phyloP scores from a whole-genome alignment of 352 stramenopile genomes.

The Peronosclerospora sorghi region DNA sequence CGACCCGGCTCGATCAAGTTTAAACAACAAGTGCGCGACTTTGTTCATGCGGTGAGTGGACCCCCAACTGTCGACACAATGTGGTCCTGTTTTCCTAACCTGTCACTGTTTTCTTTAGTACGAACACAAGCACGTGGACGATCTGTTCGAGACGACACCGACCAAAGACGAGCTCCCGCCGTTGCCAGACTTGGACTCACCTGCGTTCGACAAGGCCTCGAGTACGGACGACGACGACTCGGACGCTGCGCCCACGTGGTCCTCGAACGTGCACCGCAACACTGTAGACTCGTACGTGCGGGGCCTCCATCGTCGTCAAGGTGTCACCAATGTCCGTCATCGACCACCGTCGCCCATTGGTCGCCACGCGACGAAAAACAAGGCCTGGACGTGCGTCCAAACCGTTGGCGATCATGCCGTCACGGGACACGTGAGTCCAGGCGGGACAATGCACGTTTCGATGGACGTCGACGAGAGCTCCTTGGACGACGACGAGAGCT shows the following conservation, averaged over 20 bases:
- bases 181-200: slow-evolving; percentile 35
- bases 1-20: slow-evolving; percentile 66
- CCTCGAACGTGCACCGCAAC: slow-evolving; percentile 54
- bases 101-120: slow-evolving; percentile 23
- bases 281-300: slow-evolving; percentile 73
- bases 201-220: slow-evolving; percentile 17
- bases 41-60: slow-evolving; percentile 36
- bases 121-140: slow-evolving; percentile 63
- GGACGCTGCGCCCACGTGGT: slow-evolving; percentile 27
- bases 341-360: no score
- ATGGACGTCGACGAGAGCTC: slow-evolving; percentile 43
- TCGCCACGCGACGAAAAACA: no score
- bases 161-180: slow-evolving; percentile 25
- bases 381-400: slow-evolving; percentile 33
- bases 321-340: slow-evolving; percentile 23
- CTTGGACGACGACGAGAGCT: slow-evolving; percentile 37
- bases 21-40: slow-evolving; percentile 77
- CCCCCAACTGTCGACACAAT: no score
- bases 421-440: slow-evolving; percentile 45
- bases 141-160: slow-evolving; percentile 50
- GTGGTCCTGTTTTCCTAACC: neutral
- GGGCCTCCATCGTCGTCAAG: slow-evolving; percentile 53
- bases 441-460: slow-evolving; percentile 46
- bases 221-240: slow-evolving; percentile 35
- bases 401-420: no score